Conservation (phyloP, 31 red algal genomes). For the Bonnemaisonia californica region DNA sequence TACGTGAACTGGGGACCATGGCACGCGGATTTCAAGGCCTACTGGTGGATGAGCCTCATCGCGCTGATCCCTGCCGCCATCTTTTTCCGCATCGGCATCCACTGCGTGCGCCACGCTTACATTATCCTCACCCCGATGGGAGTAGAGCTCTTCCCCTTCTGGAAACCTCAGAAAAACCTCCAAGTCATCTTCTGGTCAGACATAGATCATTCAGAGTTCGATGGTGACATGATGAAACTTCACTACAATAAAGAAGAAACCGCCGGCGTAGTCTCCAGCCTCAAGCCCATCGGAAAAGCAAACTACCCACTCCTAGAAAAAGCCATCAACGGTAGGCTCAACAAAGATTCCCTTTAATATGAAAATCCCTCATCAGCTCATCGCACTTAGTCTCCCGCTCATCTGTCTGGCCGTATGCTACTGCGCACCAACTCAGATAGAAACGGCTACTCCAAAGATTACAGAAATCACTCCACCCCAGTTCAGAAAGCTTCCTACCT, state of each 20-base stretch:
- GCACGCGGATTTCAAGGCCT: not conserved
- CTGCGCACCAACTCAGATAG: too few species aligned
- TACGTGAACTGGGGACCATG: not conserved
- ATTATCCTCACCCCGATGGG: slow-evolving; percentile 20
- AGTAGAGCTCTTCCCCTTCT: slow-evolving; percentile 27
- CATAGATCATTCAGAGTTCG: not conserved
- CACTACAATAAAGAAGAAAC: slow-evolving; percentile 29
- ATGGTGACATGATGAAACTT: not conserved
- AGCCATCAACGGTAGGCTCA: slow-evolving; percentile 12
- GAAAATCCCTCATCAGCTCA: too few species aligned
- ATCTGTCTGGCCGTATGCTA: too few species aligned
- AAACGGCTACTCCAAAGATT: too few species aligned
- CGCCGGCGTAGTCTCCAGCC: slow-evolving; percentile 7
- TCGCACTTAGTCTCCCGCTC: too few species aligned
- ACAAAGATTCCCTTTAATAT: too few species aligned
- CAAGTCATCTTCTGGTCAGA: slow-evolving; percentile 27
- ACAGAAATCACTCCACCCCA: too few species aligned
- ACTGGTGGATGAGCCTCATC: slow-evolving; percentile 1
- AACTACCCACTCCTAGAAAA: slow-evolving; percentile 9
- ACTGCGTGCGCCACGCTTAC: slow-evolving; percentile 10
- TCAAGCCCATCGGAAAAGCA: not conserved
- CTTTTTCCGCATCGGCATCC: slow-evolving; percentile 17
- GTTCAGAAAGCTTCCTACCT: too few species aligned
- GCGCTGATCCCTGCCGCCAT: not conserved
- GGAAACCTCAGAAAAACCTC: slow-evolving; percentile 23